Evolutionary conservation across 1,139 yeast genomes (phyloP).

Genomic region (Candida sanyaensis): DNA sequence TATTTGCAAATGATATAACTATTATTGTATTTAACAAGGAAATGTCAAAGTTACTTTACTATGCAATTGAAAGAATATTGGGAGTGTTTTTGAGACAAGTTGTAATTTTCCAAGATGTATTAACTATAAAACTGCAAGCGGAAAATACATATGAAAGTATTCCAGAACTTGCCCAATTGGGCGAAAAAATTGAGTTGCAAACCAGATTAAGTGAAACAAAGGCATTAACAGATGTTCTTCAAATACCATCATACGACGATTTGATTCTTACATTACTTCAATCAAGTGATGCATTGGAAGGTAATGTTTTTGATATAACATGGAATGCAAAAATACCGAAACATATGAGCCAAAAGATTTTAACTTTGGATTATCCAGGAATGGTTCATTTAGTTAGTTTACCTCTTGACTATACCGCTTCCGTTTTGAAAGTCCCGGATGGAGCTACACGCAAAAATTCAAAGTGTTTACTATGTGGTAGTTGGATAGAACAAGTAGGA

Average conservation of each 20-base stretch:
- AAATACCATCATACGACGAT: conserved; percentile 22
- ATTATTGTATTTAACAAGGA: background rate
- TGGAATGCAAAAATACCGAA: conserved; percentile 29
- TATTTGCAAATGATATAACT: conserved; percentile 5
- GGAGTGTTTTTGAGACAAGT: conserved; percentile 41
- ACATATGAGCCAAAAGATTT: conserved; percentile 23
- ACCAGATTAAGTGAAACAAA: conserved; percentile 9
- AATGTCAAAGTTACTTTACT: conserved; percentile 18
- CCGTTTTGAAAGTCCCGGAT: conserved; percentile 25
- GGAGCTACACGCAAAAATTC: conserved; percentile 25
- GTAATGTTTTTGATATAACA: conserved; percentile 25
- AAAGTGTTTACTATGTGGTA: conserved; percentile 38
- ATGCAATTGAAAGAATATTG: conserved; percentile 30
- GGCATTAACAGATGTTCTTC: conserved; percentile 22
- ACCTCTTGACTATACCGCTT: conserved; percentile 35
- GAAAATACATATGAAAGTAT: conserved; percentile 25
- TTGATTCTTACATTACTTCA: conserved; percentile 17
- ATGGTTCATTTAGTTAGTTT: conserved; percentile 39
- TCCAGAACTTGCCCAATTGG: conserved; percentile 19
- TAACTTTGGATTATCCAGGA: conserved; percentile 39
- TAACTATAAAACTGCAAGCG: conserved; percentile 28
- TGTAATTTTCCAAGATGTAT: conserved; percentile 34
- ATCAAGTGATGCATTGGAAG: conserved; percentile 22
- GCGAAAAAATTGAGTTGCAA: conserved; percentile 5
- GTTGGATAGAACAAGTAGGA: conserved; percentile 18